phyloP scores from a whole-genome alignment of 1,139 yeast genomes.

The Candida mesenterica region DNA sequence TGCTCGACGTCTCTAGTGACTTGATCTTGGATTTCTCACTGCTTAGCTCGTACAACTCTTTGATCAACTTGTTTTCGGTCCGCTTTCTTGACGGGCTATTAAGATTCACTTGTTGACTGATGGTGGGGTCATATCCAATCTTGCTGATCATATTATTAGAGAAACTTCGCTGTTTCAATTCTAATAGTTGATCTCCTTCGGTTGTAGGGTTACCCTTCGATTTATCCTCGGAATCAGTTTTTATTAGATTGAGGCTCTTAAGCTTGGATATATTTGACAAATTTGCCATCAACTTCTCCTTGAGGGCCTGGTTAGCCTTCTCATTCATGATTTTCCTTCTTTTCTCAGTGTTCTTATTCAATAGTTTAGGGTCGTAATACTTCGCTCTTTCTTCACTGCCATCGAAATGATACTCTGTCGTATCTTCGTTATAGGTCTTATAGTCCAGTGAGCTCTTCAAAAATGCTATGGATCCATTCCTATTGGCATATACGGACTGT shows the following conservation, averaged over 20 bases:
- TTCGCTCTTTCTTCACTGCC: constrained; percentile 28
- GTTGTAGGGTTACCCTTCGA: constrained; percentile 20
- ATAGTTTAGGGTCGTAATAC: constrained; percentile 47
- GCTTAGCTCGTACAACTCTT: constrained; percentile 28
- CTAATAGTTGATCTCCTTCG: constrained; percentile 10
- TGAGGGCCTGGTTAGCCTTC: constrained; percentile 34
- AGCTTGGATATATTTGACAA: constrained; percentile 16
- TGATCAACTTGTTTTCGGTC: constrained; percentile 15
- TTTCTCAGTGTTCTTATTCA: constrained; percentile 35
- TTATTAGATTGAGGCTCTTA: constrained; percentile 18
- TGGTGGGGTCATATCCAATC: constrained; percentile 55
- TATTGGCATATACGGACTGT: constrained; percentile 23
- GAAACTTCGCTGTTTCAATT: constrained; percentile 23
- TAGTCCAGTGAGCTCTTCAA: constrained; percentile 4
- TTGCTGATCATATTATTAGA: constrained; percentile 36
- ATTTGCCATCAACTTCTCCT: constrained; percentile 24
- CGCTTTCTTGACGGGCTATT: constrained; percentile 13
- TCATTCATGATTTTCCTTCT: constrained; percentile 32
- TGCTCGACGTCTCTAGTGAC: constrained; percentile 20
- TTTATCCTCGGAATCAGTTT: constrained; percentile 21
- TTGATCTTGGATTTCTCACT: constrained; percentile 16
- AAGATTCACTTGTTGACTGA: constrained; percentile 4
- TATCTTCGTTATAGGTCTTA: constrained; percentile 26
- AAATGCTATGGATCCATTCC: constrained; percentile 13
- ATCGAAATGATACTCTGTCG: constrained; percentile 17